Evolutionary conservation across 1,139 yeast species (phyloP), one percentile per base, ranked within the genome.

Genomic region (Candida dubliniensis): DNA sequence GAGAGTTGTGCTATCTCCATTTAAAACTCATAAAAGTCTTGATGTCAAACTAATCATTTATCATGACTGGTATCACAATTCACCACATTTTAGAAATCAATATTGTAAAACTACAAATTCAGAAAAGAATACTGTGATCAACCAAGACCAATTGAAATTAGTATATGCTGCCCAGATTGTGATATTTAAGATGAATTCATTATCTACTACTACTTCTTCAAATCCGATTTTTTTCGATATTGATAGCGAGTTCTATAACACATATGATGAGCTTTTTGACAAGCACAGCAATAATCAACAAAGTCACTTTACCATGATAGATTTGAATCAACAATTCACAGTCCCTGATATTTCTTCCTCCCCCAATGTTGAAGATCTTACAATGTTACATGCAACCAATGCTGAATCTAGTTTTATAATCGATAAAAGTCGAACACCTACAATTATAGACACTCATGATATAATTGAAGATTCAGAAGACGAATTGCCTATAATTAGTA

Each of bases 31-130:
- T 38, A 46, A 26, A 44, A 48, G 9, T 38, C 57, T 33, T 61
- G 53, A 64, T 2, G 11, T 30, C 13, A 54, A 71, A 34, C 47
- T 69, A 3, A 43, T 67, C 4, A 68, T 73, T 44, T 70, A 61
- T 53, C 60, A 59, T 34, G 76, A 70, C 47, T 70, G 76, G 76
- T 65, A 59, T 52, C 63, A 60, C 41, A 61, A 62, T 15, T 50
- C 67, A 14, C 60, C 63, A 0, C 61, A 59, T 36, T 63, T 53
- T 39, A 43, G 49, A 34, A 51, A 42, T 27, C 44, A 35, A 30
- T 18, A 18, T 24, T 12, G 36, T 24, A 18, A 37, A n/a, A 15
- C 25, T 31, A 18, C 26, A 26, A 7, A 12, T 23, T 26, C 7
- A n/a, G 27, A 13, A 18, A 18, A 30, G 7, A 18, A 4, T n/a